A percentile compares a stretch with the other conserved stretches of the same genome.
Evolutionary conservation across 2,329 filamentous ascomycete genomes (phyloP).

Genomic region (Colletotrichum incanum): DNA sequence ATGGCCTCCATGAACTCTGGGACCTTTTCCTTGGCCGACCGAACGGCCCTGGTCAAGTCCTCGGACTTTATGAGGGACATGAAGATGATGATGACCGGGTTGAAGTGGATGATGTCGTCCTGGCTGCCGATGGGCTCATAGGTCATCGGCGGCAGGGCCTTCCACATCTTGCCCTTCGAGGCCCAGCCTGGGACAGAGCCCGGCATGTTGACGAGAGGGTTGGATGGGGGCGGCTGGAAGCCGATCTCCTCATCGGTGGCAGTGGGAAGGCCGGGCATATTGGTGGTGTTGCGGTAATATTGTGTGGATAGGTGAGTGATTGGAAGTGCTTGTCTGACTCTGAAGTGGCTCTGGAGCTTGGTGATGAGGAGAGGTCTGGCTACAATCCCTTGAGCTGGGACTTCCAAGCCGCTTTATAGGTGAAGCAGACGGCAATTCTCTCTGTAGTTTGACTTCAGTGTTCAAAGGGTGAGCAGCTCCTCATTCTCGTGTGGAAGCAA

Average conservation of each 20-base stretch:
- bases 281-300: not conserved
- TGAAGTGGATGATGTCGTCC: constrained; percentile 39
- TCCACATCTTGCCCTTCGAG: not conserved
- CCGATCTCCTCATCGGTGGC: constrained; percentile 45
- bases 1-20: constrained; percentile 47
- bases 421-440: not conserved
- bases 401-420: not conserved
- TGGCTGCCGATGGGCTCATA: constrained; percentile 22
- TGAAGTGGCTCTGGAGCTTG: not conserved
- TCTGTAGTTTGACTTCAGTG: too few species aligned
- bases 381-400: not conserved
- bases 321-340: not conserved
- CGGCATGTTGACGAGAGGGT: not conserved
- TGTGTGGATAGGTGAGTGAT: not conserved
- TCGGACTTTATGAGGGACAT: constrained; percentile 41
- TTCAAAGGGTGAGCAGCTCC: not conserved
- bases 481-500: not conserved
- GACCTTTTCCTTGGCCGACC: constrained; percentile 40
- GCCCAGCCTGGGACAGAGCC: constrained; percentile 1
- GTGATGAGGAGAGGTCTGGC: not conserved
- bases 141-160: constrained; percentile 8
- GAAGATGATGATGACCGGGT: constrained; percentile 47
- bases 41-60: constrained; percentile 42
- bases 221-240: constrained; percentile 45
- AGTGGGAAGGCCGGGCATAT: constrained; percentile 45